A percentile compares a stretch with the other conserved stretches of the same genome.
phyloP scores from a whole-genome alignment of 2,329 filamentous ascomycete genomes.

The Sporothrix variecibatus region DNA sequence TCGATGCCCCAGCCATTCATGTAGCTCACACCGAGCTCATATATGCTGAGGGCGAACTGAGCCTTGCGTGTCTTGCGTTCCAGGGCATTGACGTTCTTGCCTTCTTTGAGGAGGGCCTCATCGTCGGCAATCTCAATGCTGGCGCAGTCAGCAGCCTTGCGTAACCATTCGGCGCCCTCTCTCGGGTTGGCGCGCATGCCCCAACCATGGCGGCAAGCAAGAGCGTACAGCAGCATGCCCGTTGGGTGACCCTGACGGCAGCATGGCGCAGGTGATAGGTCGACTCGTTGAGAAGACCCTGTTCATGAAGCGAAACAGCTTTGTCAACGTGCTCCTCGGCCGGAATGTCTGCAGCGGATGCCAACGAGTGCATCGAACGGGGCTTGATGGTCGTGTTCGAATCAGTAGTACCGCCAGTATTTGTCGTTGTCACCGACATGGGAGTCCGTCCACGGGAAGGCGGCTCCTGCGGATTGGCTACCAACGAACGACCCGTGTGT shows the following conservation, averaged over 20 bases:
- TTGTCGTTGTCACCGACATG: conserved; percentile 45
- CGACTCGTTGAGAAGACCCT: conserved; percentile 84
- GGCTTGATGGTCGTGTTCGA: conserved; percentile 57
- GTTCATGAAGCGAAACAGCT: conserved; percentile 87
- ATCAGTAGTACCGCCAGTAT: conserved; percentile 58
- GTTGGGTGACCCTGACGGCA: conserved; percentile 84
- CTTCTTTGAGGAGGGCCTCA: conserved; percentile 64
- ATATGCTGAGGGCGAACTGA: conserved; percentile 93
- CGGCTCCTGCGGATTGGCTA: conserved; percentile 43
- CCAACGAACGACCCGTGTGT: conserved; percentile 49
- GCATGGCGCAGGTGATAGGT: conserved; percentile 94
- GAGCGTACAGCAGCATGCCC: conserved; percentile 92
- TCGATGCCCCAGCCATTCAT: conserved; percentile 98
- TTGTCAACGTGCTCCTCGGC: conserved; percentile 87
- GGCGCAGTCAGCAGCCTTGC: conserved; percentile 84
- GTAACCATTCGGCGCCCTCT: conserved; percentile 89
- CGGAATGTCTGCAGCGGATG: conserved; percentile 67
- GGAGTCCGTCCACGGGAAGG: conserved; percentile 46
- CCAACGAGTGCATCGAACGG: conserved; percentile 51
- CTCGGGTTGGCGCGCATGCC: conserved; percentile 90
- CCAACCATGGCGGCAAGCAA: conserved; percentile 96
- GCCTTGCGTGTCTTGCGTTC: conserved; percentile 84
- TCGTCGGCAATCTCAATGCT: conserved; percentile 82
- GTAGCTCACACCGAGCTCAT: conserved; percentile 93
- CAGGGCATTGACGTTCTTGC: conserved; percentile 63